Base-by-base conservation (phyloP, 169 alveolate species). In the Eimeria necatrix region DNA sequence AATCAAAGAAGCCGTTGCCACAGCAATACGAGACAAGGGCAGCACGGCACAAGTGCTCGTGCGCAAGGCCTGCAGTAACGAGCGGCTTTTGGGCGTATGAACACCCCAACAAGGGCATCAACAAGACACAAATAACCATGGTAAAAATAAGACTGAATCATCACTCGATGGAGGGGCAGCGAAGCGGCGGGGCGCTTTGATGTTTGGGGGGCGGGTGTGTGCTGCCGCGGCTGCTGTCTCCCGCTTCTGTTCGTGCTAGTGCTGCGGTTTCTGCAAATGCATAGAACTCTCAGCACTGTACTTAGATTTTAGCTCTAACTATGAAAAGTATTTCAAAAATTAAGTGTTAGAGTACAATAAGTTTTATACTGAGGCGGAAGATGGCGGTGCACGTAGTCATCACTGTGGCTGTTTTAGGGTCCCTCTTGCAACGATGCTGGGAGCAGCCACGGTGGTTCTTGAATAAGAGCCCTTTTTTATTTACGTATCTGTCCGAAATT, bases 161-260 rank as follows among this genome's bases (percentile, higher is more conserved):
- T 60, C 68, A 49, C n/a, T 32, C 48, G 61, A 53, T 46, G 48
- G 87, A 76, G 87, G 87, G 87, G 68, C 7, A 20, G 8, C 87
- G 64, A 76, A 76, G 87, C 87, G 48, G 68, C 87, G 64, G 68
- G 61, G 87, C 87, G 64, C 59, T 46, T 49, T 48, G 49, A 76
- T 71, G 64, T 76, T 76, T 76, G 87, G 87, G 87, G 68, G 87
- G 87, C 87, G 87, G 87, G 87, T 76, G 87, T 76, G 87, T 76
- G 87, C 87, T 76, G 68, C 87, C 64, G 87, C 87, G 87, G 87
- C 87, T 76, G 87, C 87, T 76, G 87, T 76, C 87, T 76, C 87
- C 87, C 59, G 87, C 87, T 48, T 53, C 64, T 8, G 81, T 52
- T 22, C 24, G 81, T 71, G 81, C 81, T 32, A 20, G 81, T 71